These are phyloP conservation scores for Pleomassaria siparia DNA, from an alignment of 2,329 filamentous ascomycete genomes.

Conservation along the genomic window DNA sequence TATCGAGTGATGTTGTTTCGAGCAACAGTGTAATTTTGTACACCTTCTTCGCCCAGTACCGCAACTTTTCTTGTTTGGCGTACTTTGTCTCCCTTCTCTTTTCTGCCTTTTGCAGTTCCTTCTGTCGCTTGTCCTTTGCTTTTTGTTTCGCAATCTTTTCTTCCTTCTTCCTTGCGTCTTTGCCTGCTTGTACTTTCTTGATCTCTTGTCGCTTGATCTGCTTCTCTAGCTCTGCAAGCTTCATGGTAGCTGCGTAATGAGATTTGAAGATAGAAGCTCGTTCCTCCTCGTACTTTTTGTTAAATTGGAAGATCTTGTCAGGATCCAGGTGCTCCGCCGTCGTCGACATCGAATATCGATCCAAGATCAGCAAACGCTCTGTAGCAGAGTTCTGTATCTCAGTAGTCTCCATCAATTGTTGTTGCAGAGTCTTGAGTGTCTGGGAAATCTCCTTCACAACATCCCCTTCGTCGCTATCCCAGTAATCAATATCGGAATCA, in stretches of 20 bases:
- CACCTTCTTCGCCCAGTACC: conserved; percentile 42
- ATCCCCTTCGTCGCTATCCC: conserved; percentile 50
- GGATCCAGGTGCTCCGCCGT: conserved; percentile 31
- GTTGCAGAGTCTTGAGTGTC: conserved; percentile 22
- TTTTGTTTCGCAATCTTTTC: conserved; percentile 27
- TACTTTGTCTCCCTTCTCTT: conserved; percentile 29
- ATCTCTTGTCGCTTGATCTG: conserved; percentile 26
- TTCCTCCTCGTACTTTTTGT: conserved; percentile 38
- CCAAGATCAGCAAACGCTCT: conserved; percentile 31
- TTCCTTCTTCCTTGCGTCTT: conserved; percentile 27
- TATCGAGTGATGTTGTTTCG: conserved; percentile 34
- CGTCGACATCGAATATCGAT: conserved; percentile 38
- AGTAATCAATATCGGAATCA: conserved; percentile 35
- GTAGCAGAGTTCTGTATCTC: conserved; percentile 27
- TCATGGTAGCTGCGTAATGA: conserved; percentile 22
- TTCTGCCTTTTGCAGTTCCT: conserved; percentile 13
- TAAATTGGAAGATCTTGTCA: conserved; percentile 35
- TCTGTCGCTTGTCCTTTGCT: conserved; percentile 20
- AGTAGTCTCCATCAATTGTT: conserved; percentile 15
- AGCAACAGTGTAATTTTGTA: conserved; percentile 41
- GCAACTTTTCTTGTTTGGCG: conserved; percentile 32
- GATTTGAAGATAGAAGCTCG: conserved; percentile 26
- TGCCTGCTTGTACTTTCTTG: conserved; percentile 24
- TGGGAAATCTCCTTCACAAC: conserved; percentile 43
- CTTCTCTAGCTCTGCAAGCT: conserved; percentile 27